phyloP scores from a whole-genome alignment of 1,284 basidiomycete species.

The Puccinia horiana region DNA sequence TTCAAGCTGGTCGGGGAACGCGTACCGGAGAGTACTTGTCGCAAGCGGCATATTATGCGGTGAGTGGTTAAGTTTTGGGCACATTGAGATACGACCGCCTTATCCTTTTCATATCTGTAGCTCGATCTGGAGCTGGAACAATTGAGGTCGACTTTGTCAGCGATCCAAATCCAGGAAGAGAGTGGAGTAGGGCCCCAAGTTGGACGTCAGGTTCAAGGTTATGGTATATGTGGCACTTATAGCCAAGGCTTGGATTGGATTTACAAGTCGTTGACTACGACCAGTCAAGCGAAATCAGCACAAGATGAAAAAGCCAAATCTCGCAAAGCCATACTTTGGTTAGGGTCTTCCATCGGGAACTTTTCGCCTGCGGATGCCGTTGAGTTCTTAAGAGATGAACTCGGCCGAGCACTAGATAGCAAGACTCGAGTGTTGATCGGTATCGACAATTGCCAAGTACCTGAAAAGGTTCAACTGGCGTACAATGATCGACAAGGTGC shows the following conservation, averaged over 20 bases:
- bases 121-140: conserved; percentile 46
- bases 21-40: background rate
- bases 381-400: conserved; percentile 75
- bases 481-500: conserved; percentile 64
- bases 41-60: conserved; percentile 47
- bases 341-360: conserved; percentile 94
- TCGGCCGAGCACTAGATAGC: conserved; percentile 64
- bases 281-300: background rate
- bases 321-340: conserved; percentile 73
- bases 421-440: conserved; percentile 69
- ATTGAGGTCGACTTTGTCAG: conserved; percentile 29
- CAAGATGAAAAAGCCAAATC: conserved; percentile 50
- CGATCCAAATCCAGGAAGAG: conserved; percentile 36
- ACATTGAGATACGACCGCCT: background rate
- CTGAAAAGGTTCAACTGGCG: conserved; percentile 70
- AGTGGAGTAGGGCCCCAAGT: conserved; percentile 36
- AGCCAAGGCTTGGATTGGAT: conserved; percentile 70
- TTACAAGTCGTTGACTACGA: conserved; percentile 56
- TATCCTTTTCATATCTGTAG: conserved; percentile 9
- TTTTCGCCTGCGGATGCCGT: conserved; percentile 75
- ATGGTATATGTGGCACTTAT: conserved; percentile 84
- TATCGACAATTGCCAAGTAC: conserved; percentile 77
- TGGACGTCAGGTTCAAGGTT: conserved; percentile 54
- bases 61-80: background rate
- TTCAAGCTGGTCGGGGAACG: background rate